Base-by-base conservation (phyloP, 768 basidiomycete species). In the Mycena amicta region DNA sequence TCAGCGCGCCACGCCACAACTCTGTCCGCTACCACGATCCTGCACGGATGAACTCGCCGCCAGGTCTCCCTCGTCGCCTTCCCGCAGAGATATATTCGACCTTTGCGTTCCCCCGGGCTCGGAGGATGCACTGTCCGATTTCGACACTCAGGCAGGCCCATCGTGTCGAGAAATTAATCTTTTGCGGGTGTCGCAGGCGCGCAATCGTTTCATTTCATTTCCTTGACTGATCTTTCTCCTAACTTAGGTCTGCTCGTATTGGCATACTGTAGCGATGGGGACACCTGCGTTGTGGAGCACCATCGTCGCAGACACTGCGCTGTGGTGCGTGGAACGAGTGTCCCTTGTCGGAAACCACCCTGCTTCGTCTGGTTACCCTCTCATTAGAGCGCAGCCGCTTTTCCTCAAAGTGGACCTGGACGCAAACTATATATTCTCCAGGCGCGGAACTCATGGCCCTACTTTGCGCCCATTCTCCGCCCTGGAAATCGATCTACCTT, bases 221-320 rank as follows among this genome's bases (percentile, higher is more conserved):
- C 13, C 22, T 26, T 25, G 47, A 11, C 41, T 25, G 23, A 41
- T 43, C 18, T 16, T 6, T 3, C n/a, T 26, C n/a, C n/a, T n/a
- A n/a, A n/a, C 20, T 28, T 11, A 60, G 53, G 59, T 60, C 4
- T 55, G 59, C n/a, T 60, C 49, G 1, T 50, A 25, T 25, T 60
- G 59, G 59, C 31, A 55, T 23, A 18, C 5, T 12, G n/a, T 52
- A 1, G 53, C 28, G 6, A 55, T 55, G 40, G 30, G 39, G 2
- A 51, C 59, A 1, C 29, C 59, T 5, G 41, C 27, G 27, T 23
- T 59, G 20, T 60, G 59, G 59, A 25, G 54, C 12, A 29, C 30
- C n/a, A 37, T 60, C 5, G 27, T 29, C 15, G 47, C 47, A 6
- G 20, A 60, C 18, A 40, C 45, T 3, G 33, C 15, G 3, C 31